Evolutionary conservation across 345 rosid genomes (phyloP).

Genomic region (Heritiera fomes): DNA sequence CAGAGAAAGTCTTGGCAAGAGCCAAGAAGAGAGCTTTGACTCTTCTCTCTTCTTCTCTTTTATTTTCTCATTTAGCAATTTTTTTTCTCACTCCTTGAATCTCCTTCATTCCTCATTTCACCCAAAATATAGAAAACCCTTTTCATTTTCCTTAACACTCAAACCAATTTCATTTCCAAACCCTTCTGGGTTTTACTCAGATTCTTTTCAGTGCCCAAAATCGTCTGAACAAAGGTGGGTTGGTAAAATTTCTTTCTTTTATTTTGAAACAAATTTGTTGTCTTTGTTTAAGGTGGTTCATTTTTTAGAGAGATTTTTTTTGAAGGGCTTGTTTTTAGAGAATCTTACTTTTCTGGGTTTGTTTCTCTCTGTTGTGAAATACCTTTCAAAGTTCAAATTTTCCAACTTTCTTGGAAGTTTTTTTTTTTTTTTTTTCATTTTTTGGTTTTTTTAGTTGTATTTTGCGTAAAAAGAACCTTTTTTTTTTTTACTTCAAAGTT

Average conservation of each 20-base stretch:
- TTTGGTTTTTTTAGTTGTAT: not conserved
- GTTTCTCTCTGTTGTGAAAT: conserved; percentile 30
- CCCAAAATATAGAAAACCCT: not conserved
- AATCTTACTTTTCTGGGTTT: conserved; percentile 68
- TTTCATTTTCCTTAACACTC: not conserved
- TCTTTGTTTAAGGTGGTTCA: not conserved
- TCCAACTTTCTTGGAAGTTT: conserved; percentile 18
- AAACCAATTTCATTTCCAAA: not conserved
- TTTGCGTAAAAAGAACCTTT: not conserved
- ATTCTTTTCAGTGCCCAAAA: not conserved
- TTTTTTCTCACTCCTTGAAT: not conserved
- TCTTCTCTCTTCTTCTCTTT: conserved; percentile 15
- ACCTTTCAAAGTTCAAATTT: not conserved
- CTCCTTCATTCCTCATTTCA: not conserved
- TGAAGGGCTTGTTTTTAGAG: not conserved
- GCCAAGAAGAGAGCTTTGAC: conserved; percentile 26
- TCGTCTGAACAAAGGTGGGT: conserved; percentile 20
- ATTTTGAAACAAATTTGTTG: no score
- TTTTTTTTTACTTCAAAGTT: not conserved
- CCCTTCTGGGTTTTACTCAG: conserved; percentile 19
- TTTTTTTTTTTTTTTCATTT: not conserved
- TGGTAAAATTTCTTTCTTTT: no score
- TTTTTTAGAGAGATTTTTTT: not conserved
- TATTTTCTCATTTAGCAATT: not conserved
- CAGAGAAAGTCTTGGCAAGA: conserved; percentile 4